Evolutionary conservation across 2,329 filamentous ascomycete species (phyloP).

Genomic region (Ascochyta fabae): DNA sequence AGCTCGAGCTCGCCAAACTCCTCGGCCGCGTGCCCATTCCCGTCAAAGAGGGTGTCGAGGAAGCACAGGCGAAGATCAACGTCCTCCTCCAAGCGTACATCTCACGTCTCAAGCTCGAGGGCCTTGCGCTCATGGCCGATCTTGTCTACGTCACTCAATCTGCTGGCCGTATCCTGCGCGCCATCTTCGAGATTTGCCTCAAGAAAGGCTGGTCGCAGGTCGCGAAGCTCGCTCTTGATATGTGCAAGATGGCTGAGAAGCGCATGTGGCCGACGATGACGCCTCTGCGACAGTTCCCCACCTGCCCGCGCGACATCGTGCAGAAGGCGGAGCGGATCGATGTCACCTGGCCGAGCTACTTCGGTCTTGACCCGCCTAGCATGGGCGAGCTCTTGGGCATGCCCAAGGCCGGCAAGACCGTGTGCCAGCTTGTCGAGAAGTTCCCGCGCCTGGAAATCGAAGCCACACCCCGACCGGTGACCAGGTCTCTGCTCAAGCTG

Average conservation of each 20-base stretch:
- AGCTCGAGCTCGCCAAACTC: conserved; percentile 91
- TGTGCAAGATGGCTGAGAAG: conserved; percentile 99
- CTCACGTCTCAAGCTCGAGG: conserved; percentile 90
- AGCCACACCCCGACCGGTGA: conserved; percentile 93
- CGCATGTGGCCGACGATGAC: conserved; percentile 99
- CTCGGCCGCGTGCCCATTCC: conserved; percentile 90
- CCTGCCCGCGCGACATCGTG: conserved; percentile 83
- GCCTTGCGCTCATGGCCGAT: conserved; percentile 94
- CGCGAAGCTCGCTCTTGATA: conserved; percentile 86
- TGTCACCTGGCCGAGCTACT: conserved; percentile 91
- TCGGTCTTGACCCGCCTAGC: conserved; percentile 92
- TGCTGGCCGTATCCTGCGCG: conserved; percentile 91
- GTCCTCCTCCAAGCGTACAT: conserved; percentile 97
- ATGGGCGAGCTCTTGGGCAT: conserved; percentile 95
- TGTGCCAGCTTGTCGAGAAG: conserved; percentile 86
- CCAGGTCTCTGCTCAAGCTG: conserved; percentile 87
- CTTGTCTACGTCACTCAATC: conserved; percentile 99
- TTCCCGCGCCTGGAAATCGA: conserved; percentile 93
- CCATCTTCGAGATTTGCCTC: conserved; percentile 95
- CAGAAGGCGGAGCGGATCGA: conserved; percentile 94
- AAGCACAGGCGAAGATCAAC: conserved; percentile 97
- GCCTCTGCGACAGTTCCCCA: conserved; percentile 82
- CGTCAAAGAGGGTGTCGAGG: conserved; percentile 96
- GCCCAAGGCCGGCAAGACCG: conserved; percentile 83
- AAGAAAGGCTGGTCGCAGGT: conserved; percentile 97